A percentile compares a stretch with the other conserved stretches of the same genome.
Evolutionary conservation across 805 yeast species (phyloP).

Genomic region (Suhomyces pyralidae): DNA sequence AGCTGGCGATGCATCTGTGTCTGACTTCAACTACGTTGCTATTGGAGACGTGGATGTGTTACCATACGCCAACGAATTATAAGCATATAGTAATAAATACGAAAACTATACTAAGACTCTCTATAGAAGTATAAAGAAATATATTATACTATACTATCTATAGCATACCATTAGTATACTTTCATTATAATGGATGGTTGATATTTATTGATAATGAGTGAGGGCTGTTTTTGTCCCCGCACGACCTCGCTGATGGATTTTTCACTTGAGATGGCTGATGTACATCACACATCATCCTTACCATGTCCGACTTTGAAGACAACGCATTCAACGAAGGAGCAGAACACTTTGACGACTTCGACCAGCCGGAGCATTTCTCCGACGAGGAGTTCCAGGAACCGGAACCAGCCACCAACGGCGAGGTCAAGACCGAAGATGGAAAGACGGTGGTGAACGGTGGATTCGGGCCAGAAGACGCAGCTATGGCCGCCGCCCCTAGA

Average conservation of each 20-base stretch:
- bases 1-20: conserved; percentile 42
- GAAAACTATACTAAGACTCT: no score
- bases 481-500: conserved; percentile 24
- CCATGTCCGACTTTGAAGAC: conserved; percentile 45
- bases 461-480: conserved; percentile 53
- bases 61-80: conserved; percentile 89
- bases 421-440: conserved; percentile 64
- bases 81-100: conserved; percentile 19
- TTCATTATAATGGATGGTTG: no score
- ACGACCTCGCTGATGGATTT: not conserved
- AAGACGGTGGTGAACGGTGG: conserved; percentile 72
- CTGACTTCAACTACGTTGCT: conserved; percentile 79
- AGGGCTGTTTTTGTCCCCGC: no score
- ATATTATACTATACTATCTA: no score
- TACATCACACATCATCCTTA: not conserved
- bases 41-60: conserved; percentile 83
- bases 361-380: conserved; percentile 73
- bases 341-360: conserved; percentile 76
- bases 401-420: conserved; percentile 28
- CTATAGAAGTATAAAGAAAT: no score
- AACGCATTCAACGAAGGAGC: conserved; percentile 63
- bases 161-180: no score
- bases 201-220: no score
- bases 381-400: conserved; percentile 58
- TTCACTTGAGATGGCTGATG: not conserved